These are phyloP conservation scores for Entelexis sorbosivorans DNA, from an alignment of 1,139 yeast species.

Conservation along the genomic window DNA sequence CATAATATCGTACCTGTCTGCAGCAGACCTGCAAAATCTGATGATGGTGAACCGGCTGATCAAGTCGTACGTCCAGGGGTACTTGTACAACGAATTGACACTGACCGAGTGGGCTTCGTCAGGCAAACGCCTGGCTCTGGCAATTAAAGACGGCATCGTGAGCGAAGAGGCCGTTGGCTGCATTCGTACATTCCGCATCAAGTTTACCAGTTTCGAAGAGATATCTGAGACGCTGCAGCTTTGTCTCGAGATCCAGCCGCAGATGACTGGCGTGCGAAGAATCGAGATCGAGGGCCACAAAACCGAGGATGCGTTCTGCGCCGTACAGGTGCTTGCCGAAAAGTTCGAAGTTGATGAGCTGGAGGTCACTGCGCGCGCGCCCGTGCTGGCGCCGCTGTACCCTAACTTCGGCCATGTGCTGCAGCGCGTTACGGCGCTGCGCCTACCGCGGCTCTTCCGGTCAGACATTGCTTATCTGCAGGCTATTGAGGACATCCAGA, in stretches of 20 bases:
- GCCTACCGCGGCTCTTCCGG: slow-evolving; percentile 9
- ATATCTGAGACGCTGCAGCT: slow-evolving; percentile 16
- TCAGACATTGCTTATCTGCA: slow-evolving; percentile 1
- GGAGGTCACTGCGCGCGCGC: slow-evolving; percentile 8
- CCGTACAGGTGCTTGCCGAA: slow-evolving; percentile 4
- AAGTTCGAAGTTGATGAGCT: not conserved
- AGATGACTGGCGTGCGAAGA: slow-evolving; percentile 12
- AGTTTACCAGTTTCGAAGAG: slow-evolving; percentile 17
- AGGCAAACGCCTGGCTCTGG: slow-evolving; percentile 20
- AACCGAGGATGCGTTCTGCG: slow-evolving; percentile 14
- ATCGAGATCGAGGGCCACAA: slow-evolving; percentile 17
- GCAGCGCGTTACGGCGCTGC: slow-evolving; percentile 10
- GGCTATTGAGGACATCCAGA: slow-evolving; percentile 9
- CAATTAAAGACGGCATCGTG: slow-evolving; percentile 16
- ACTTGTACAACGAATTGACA: slow-evolving; percentile 18
- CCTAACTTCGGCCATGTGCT: slow-evolving; percentile 6
- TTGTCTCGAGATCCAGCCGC: slow-evolving; percentile 9
- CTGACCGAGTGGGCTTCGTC: slow-evolving; percentile 21
- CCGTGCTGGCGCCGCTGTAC: not conserved
- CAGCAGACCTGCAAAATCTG: slow-evolving; percentile 13
- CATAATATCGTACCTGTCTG: slow-evolving; percentile 13
- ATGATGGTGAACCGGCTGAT: slow-evolving; percentile 15
- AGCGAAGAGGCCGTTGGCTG: slow-evolving; percentile 16
- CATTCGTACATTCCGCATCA: slow-evolving; percentile 14
- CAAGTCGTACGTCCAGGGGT: slow-evolving; percentile 13